Evolutionary conservation across 208 protist species (phyloP), one percentile per base, ranked within the genome.

Genomic region (Crithidia acanthocephali): DNA sequence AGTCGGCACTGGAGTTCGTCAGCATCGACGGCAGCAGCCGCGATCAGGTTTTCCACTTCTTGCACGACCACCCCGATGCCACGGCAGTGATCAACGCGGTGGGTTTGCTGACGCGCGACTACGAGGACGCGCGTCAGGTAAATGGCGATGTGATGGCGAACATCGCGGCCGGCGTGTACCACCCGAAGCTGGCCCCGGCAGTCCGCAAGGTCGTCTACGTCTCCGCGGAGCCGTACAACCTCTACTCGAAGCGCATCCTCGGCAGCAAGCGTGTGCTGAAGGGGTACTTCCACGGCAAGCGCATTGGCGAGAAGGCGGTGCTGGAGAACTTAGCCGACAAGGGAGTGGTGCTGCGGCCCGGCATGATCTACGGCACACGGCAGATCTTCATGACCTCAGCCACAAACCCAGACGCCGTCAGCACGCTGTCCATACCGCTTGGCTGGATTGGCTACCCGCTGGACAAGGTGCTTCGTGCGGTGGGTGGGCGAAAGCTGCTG

Each of bases 211-310:
- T 93, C 16, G 88, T 96, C 11, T 91, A 90, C 65, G 70, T 96
- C 10, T 96, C 91, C 2, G 88, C 88, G 22, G 86, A 90, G 67
- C 84, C 87, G 8, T 84, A 63, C 53, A 62, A 83, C 45, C 33
- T 77, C 35, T 85, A 91, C 65, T 68, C 62, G 20, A 81, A 68
- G 15, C 61, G 48, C 48, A 59, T 84, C 30, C 28, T 88, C 42
- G 65, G 66, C 22, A 76, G 68, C 69, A 80, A 82, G 53, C 68
- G 48, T 23, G n/a, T 87, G 0, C 69, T 94, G 56, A 91, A 91
- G 62, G 91, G 91, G 0, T 96, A 96, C 76, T 96, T 91, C 58
- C 76, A 92, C 52, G 91, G 91, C 22, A 96, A 94, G 75, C 72
- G 67, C 40, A 84, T 83, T 25, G 91, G 84, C 22, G 88, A 96